Base-by-base conservation (phyloP, 306 rosid genomes). In the Hippophae tibetana region DNA sequence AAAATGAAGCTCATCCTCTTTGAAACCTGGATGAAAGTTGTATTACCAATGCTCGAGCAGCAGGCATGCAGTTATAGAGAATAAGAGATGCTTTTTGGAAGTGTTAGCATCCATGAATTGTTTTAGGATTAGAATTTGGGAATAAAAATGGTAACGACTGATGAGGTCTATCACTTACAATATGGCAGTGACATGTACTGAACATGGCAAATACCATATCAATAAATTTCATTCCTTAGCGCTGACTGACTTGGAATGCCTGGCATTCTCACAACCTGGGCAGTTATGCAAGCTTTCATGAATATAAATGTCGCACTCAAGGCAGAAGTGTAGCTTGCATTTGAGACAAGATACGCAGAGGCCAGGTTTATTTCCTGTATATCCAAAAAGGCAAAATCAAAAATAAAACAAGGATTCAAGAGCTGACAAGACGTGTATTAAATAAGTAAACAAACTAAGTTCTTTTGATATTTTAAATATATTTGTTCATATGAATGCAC, bases 221-320 rank as follows among this genome's bases (percentile, higher is more conserved):
- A 69, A 77, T 82, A 74, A 59, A 65, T 68, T 52, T 70, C 57
- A 47, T 71, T 65, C 38, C 3, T 46, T 8, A 18, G 71, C 42
- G 59, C 68, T 58, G 14, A 69, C 72, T 47, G 71, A 63, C 79
- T 75, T 79, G 6, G 82, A 79, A 70, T 75, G 92, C 71, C 86
- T 82, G 64, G 69, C 79, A 55, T 93, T 85, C 79, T 92, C 92
- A 52, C 98, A 87, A 67, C 98, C 96, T 42, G 98, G 98, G 82
- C 98, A 87, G 64, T 92, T 85, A 66, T 87, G 98, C 79, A 92
- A 80, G 83, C 86, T 92, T 79, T 92, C 96, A 12, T 87, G 98
- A 59, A 92, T 76, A 65, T 92, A 87, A 47, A 85, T 87, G 72
- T 87, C 96, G 26, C 98, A 87, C 64, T 85, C 98, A 26, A 92